Evolutionary conservation across 2,329 filamentous ascomycete species (phyloP).

Genomic region (Aspergillus chevalieri): DNA sequence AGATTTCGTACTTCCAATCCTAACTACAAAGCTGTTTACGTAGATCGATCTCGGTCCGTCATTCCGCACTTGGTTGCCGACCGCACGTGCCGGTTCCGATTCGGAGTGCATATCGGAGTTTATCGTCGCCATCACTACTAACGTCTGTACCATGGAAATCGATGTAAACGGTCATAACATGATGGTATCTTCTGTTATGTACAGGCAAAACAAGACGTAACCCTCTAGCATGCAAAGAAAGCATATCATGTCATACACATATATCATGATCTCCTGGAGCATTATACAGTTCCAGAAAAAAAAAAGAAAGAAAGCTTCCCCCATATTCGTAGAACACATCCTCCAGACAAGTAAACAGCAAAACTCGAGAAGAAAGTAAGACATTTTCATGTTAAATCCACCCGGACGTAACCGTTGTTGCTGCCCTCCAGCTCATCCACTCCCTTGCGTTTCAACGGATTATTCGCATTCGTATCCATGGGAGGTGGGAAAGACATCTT

Average conservation of each 20-base stretch:
- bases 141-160: background rate
- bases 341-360: background rate
- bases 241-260: background rate
- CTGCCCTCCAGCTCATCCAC: conserved; percentile 9
- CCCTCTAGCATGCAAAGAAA: conserved; percentile 15
- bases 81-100: background rate
- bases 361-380: background rate
- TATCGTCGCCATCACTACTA: too few relatives aligned
- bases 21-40: too few relatives aligned
- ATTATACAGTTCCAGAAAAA: background rate
- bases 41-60: background rate
- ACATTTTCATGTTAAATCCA: background rate
- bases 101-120: background rate
- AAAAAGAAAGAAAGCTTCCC: background rate
- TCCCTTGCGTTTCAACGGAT: conserved; percentile 33
- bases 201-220: conserved; percentile 11
- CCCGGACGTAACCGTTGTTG: background rate
- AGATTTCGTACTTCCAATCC: too few relatives aligned
- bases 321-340: background rate
- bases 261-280: background rate
- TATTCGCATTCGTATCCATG: conserved; percentile 11
- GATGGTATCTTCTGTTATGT: conserved; percentile 22
- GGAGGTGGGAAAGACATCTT: conserved; percentile 4
- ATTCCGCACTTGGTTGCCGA: background rate
- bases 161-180: conserved; percentile 4